Evolutionary conservation across 2,329 filamentous ascomycete species (phyloP), one percentile per base, ranked within the genome.

Genomic region (Epichloe hybrida): DNA sequence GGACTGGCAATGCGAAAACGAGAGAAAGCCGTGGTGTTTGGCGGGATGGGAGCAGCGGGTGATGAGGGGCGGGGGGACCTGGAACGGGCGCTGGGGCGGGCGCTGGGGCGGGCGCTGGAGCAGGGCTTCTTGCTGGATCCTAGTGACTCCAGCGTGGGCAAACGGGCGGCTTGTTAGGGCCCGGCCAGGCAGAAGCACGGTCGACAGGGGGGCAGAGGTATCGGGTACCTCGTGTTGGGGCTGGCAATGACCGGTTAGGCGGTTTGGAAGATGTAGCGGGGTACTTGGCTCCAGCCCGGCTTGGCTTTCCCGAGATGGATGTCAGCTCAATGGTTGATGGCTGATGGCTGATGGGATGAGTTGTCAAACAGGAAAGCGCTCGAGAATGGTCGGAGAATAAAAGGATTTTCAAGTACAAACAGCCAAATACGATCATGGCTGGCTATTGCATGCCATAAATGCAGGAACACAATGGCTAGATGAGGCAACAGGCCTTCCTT

Each of bases 391-490:
- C 27, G 23, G 40, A 20, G 15, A 46, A 36, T 40, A 15, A 11
- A 15, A 11, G 42, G 31, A 40, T 20, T 13, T 7, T 11, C 38
- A 15, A 21, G 12, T 7, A 2, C 39, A 6, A 41, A 47, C 44
- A 36, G 35, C 35, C 31, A 36, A 13, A 31, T 5, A 41, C 17
- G 40, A 31, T n/a, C 23, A 41, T 40, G 46, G 41, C 46, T 45
- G 44, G 51, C 38, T 17, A 23, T 13, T 41, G 54, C 52, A 56
- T 42, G 45, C 52, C 55, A 61, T 60, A 56, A 56, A 62, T 62
- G 60, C 60, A 61, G 58, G 56, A 58, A 57, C 55, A 52, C n/a
- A 48, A 47, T 44, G 48, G 45, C 50, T 52, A 52, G 54, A 54
- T 49, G 58, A 55, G 57, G 48, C 38, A 31, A 9, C 8, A 31